Evolutionary conservation across 2,329 filamentous ascomycete species (phyloP), one percentile per base, ranked within the genome.

Genomic region (Emmonsia crescens): DNA sequence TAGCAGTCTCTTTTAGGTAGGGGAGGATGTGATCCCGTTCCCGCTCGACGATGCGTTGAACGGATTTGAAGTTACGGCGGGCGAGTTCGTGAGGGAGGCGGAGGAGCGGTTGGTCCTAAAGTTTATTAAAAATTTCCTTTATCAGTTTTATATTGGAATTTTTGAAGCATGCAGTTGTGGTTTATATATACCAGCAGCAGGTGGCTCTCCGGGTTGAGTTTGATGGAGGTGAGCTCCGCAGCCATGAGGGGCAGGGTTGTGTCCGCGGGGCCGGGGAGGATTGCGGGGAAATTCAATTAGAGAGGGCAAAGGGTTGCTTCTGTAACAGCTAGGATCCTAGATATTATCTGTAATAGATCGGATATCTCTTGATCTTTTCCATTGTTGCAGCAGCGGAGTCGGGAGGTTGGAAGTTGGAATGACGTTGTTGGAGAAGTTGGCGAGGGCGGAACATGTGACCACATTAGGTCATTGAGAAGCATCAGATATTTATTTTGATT

Each of bases 11-110:
- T 67, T 80, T 79, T 59, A 86, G 76, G 38, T 78, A 68, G 12
- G 77, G 74, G 33, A 79, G 70, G 51, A 80, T 72, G 66, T 77
- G 70, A 64, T 80, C 78, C 64, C 74, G 74, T 61, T 81, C 79
- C 60, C 77, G 73, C 64, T 81, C 79, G 57, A 80, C 74, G 57
- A 75, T 70, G 51, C 76, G 73, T 66, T 76, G 79, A 51, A 87
- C 85, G 3, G 87, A 85, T 70, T 96, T 94, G 77, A 97, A 95
- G 77, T 96, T 97, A 74, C 94, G 93, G 61, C 91, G 88, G 27
- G 95, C 86, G 62, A 96, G 88, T 73, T 97, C 94, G 76, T 93
- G 88, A 21, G 94, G 94, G 27, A 97, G 85, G 40, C 92, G 91
- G 67, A 99, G 85, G 66, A 97, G 88, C 3, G 93, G 89, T 83